These are phyloP conservation scores for Rhizopus microsporus DNA, from an alignment of 371 early-diverging fungal species.

Conservation along the genomic window DNA sequence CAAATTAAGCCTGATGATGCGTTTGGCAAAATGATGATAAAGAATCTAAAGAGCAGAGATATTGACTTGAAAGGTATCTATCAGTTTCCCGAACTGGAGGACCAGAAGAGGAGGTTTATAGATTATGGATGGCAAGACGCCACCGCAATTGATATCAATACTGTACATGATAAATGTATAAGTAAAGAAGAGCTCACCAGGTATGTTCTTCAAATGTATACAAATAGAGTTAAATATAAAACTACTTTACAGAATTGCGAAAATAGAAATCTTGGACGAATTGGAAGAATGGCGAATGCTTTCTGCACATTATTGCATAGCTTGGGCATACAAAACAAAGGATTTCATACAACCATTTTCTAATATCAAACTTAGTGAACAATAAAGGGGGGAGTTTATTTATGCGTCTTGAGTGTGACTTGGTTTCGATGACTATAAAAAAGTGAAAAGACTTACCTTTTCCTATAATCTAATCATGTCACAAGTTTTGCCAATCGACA, in stretches of 20 bases:
- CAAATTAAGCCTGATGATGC: slow-evolving; percentile 89
- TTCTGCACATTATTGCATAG: slow-evolving; percentile 86
- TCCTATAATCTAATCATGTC: slow-evolving; percentile 46
- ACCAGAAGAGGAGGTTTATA: slow-evolving; percentile 67
- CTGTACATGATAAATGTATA: slow-evolving; percentile 61
- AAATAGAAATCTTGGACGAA: slow-evolving; percentile 90
- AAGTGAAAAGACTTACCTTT: no score
- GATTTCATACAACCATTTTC: slow-evolving; percentile 15
- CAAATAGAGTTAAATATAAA: neutral
- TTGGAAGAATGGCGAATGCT: slow-evolving; percentile 91
- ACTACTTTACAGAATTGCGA: slow-evolving; percentile 57
- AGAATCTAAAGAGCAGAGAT: slow-evolving; percentile 72
- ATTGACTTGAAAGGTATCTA: slow-evolving; percentile 77
- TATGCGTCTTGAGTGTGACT: no score
- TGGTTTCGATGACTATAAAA: no score
- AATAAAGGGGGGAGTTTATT: neutral
- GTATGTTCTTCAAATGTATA: slow-evolving; percentile 29
- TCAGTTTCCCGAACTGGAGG: slow-evolving; percentile 71
- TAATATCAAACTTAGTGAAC: neutral
- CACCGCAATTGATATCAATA: slow-evolving; percentile 71
- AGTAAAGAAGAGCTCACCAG: slow-evolving; percentile 51
- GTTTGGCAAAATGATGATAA: slow-evolving; percentile 91
- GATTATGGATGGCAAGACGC: slow-evolving; percentile 66
- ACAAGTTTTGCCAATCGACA: slow-evolving; percentile 69
- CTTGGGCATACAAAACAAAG: slow-evolving; percentile 66